Base-by-base conservation (phyloP, 352 stramenopile species). In the Blastocystis sp. region DNA sequence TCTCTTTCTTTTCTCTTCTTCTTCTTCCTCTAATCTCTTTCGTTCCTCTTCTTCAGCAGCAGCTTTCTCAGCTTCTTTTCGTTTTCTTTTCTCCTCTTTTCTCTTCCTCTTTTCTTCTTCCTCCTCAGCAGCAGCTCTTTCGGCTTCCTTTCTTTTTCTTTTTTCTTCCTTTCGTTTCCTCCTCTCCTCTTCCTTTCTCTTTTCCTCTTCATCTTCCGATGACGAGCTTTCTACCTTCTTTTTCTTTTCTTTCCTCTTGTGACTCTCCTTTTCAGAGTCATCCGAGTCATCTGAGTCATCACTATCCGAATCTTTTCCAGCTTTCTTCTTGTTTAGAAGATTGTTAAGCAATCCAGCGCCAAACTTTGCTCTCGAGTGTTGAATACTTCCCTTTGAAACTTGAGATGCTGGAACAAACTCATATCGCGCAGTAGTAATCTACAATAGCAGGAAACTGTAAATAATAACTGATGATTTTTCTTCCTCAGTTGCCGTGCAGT, bases 351-450 rank as follows among this genome's bases (percentile, higher is more conserved):
- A 50, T 37, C 15, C n/a, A 34, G 53, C 34, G 0, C 53, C 73
- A 45, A 84, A 47, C 55, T 84, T 84, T 8, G 45, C 7, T 23
- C 68, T 80, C 9, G 23, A 34, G 34, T 80, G 59, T 29, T 66
- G 62, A 20, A 84, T 66, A 43, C 45, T 37, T 37, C 53, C 20
- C 1, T 66, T 37, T 8, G 73, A 55, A 15, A 84, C 73, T 66
- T 84, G 73, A 37, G 73, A 84, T 47, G 73, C 73, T 41, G 53
- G 45, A 5, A 84, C 73, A 84, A 84, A 84, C 39, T 84, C 73
- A 20, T 84, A 84, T 29, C 73, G 53, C 11, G 47, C 26, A 29
- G 29, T 69, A 54, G 43, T 61, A 41, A 84, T 34, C 73, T 84
- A 47, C 13, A 26, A 43, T 9, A 66, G 2, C 64, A 15, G 23